phyloP scores from a whole-genome alignment of 225 moss, liverwort and hornwort species.

The Straminergon stramineum region DNA sequence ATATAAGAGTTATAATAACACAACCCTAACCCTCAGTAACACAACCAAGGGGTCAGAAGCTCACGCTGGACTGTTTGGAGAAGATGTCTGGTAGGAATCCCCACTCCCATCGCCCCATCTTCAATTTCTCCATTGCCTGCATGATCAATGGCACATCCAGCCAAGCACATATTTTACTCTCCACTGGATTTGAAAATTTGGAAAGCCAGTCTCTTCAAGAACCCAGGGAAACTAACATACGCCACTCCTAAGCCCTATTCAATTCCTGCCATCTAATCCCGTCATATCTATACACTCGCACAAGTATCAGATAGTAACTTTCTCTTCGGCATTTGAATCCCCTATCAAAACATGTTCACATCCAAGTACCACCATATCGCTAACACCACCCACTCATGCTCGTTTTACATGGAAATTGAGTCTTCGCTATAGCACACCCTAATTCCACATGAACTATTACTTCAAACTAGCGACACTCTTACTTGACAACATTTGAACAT shows the following conservation, averaged over 20 bases:
- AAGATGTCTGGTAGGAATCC: constrained; percentile 14
- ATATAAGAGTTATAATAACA: neutral
- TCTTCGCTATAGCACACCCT: neutral
- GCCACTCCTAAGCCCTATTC: neutral
- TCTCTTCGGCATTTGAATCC: neutral
- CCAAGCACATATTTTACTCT: neutral
- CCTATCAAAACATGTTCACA: neutral
- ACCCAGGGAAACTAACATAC: neutral
- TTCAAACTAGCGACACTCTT: neutral
- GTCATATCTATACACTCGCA: neutral
- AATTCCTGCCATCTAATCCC: neutral
- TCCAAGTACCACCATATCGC: neutral
- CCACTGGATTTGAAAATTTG: neutral
- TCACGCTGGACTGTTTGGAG: constrained; percentile 24
- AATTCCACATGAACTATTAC: neutral
- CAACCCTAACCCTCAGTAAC: neutral
- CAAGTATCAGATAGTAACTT: neutral
- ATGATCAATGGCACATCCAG: neutral
- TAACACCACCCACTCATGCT: neutral
- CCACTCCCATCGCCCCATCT: neutral
- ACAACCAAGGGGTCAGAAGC: neutral
- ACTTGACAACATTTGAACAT: neutral
- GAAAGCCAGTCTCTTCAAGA: neutral
- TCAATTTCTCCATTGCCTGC: constrained; percentile 14
- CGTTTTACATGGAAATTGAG: neutral